These are phyloP conservation scores for Yamadazyma ubonensis DNA, from an alignment of 805 yeast genomes.

Conservation along the genomic window DNA sequence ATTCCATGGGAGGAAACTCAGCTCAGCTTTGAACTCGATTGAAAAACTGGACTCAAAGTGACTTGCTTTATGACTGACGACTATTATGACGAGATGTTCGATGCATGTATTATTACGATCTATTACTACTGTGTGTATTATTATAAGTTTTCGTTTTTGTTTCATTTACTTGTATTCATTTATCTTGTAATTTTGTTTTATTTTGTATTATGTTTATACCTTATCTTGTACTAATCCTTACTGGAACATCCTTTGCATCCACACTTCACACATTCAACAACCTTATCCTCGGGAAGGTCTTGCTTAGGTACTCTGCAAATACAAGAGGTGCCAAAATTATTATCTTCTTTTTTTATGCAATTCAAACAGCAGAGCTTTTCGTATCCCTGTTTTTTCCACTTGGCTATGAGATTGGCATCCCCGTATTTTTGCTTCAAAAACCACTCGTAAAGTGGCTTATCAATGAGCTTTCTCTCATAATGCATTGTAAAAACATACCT, in stretches of 20 bases:
- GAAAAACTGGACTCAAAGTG: constrained; percentile 1
- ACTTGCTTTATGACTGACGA: constrained; percentile 4
- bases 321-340: constrained; percentile 67
- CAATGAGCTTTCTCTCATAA: constrained; percentile 67
- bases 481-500: constrained; percentile 72
- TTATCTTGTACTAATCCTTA: constrained; percentile 46
- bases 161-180: neutral
- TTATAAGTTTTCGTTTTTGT: neutral
- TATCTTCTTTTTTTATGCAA: constrained; percentile 67
- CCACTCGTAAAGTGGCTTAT: constrained; percentile 71
- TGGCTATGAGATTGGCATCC: constrained; percentile 73
- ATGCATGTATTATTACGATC: constrained; percentile 3
- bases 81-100: constrained; percentile 1
- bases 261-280: constrained; percentile 67
- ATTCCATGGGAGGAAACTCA: constrained; percentile 10
- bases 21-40: no score
- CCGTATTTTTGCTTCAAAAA: constrained; percentile 63
- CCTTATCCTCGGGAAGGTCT: constrained; percentile 36
- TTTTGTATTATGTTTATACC: neutral
- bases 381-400: constrained; percentile 80
- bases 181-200: neutral
- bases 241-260: constrained; percentile 87
- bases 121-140: constrained; percentile 8
- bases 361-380: constrained; percentile 80
- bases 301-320: constrained; percentile 82